Percentiles rank a stretch among this genome's conserved stretches.
These are phyloP conservation scores for Xylaria hypoxylon DNA, from an alignment of 2,329 filamentous ascomycete species.

Conservation along the genomic window DNA sequence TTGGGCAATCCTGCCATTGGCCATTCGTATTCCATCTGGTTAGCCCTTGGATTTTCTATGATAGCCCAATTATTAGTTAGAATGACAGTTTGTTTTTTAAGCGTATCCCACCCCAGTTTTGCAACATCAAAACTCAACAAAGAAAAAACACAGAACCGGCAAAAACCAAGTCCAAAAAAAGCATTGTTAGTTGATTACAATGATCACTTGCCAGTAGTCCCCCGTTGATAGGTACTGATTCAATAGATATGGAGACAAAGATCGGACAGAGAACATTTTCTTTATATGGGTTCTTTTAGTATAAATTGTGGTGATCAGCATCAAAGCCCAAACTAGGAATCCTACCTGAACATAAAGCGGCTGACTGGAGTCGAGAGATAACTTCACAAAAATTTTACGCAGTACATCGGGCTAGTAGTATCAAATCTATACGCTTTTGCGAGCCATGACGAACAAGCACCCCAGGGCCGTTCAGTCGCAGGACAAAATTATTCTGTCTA, in stretches of 20 bases:
- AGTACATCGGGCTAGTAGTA: background rate
- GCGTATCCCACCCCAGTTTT: too few relatives aligned
- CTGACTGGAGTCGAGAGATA: background rate
- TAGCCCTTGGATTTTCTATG: background rate
- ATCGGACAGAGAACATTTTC: background rate
- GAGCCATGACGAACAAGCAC: too few relatives aligned
- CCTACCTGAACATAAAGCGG: background rate
- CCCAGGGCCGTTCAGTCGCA: too few relatives aligned
- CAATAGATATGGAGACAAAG: background rate
- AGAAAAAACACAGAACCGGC: background rate
- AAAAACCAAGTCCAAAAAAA: background rate
- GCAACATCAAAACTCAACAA: too few relatives aligned
- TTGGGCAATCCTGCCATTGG: background rate
- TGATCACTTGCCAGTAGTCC: background rate
- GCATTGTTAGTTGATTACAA: background rate
- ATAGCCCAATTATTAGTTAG: background rate
- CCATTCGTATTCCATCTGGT: background rate
- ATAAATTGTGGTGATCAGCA: constrained; percentile 7
- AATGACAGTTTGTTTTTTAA: background rate
- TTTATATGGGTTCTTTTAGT: background rate
- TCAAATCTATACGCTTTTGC: too few relatives aligned
- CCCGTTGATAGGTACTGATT: too few relatives aligned
- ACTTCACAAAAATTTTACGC: background rate
- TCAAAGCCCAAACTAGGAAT: background rate
- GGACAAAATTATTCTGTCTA: too few relatives aligned